Percentiles rank a stretch among this genome's conserved stretches.
Evolutionary conservation across 2,329 filamentous ascomycete species (phyloP).

Genomic region (Spiromastix sp.): DNA sequence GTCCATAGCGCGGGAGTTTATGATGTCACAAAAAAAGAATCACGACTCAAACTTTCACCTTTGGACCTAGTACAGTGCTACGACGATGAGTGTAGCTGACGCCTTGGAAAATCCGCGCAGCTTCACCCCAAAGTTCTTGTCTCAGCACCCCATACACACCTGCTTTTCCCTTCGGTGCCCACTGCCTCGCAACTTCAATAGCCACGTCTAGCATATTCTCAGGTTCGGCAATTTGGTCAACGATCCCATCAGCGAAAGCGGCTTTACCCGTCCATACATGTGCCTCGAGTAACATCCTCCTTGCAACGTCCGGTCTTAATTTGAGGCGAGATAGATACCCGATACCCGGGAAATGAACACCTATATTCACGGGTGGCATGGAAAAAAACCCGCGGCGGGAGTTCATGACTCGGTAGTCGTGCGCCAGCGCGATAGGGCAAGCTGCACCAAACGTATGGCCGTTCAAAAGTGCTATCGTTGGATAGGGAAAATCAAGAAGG

Average conservation of each 20-base stretch:
- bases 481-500: slow-evolving; percentile 30
- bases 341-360: slow-evolving; percentile 39
- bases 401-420: slow-evolving; percentile 30
- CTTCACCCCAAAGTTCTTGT: slow-evolving; percentile 7
- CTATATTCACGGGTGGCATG: slow-evolving; percentile 39
- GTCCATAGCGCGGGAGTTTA: too few species aligned
- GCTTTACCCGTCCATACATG: slow-evolving; percentile 38
- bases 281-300: slow-evolving; percentile 40
- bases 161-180: slow-evolving; percentile 15
- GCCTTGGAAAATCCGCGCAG: slow-evolving; percentile 5
- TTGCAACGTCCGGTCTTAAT: slow-evolving; percentile 33
- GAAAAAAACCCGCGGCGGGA: slow-evolving; percentile 25
- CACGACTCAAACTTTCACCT: slow-evolving; percentile 7
- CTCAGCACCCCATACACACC: slow-evolving; percentile 6
- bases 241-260: slow-evolving; percentile 36
- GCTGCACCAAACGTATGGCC: slow-evolving; percentile 31
- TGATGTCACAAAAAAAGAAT: too few species aligned
- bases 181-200: slow-evolving; percentile 24
- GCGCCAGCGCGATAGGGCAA: slow-evolving; percentile 26
- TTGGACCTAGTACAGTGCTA: slow-evolving; percentile 4
- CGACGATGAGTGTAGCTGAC: slow-evolving; percentile 7
- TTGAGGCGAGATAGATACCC: slow-evolving; percentile 36
- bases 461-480: slow-evolving; percentile 29
- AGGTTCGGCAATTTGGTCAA: slow-evolving; percentile 35
- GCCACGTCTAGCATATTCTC: slow-evolving; percentile 32